Conservation (phyloP, 2,329 filamentous ascomycete genomes). For the Xylariomycetidae sp. region DNA sequence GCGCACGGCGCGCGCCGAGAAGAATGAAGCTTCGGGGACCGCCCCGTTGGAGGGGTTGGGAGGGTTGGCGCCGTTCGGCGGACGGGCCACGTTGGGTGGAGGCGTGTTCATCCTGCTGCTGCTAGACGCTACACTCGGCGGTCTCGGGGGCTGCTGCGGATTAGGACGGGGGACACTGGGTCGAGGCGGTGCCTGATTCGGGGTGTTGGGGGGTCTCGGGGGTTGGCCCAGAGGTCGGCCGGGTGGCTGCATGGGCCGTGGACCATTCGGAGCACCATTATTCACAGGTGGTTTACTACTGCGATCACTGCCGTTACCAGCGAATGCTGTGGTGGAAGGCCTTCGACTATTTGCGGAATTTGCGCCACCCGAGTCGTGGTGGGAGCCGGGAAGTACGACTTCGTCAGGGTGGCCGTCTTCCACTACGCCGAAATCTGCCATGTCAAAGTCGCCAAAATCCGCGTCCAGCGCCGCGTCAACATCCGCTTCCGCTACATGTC, state of each 20-base stretch:
- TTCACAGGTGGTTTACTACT: conserved; percentile 23
- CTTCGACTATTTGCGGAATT: too few species aligned
- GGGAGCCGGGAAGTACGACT: conserved; percentile 49
- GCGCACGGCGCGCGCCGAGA: conserved; percentile 59
- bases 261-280: conserved; percentile 8
- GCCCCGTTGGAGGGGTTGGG: conserved; percentile 16
- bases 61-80: conserved; percentile 14
- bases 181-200: conserved; percentile 24
- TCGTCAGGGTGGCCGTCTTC: conserved; percentile 72
- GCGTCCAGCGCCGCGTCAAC: conserved; percentile 27
- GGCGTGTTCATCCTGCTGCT: conserved; percentile 22
- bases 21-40: conserved; percentile 52
- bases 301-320: conserved; percentile 17
- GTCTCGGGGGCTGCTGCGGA: conserved; percentile 15
- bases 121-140: conserved; percentile 15
- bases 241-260: conserved; percentile 33
- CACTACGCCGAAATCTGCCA: conserved; percentile 66
- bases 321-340: conserved; percentile 14
- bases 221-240: conserved; percentile 26
- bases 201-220: conserved; percentile 30
- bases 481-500: conserved; percentile 25
- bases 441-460: conserved; percentile 58
- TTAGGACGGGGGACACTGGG: conserved; percentile 18
- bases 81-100: conserved; percentile 24
- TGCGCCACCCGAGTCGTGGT: conserved; percentile 18